Conservation (phyloP, 2,329 filamentous ascomycete genomes). For the Penicillium sp. region DNA sequence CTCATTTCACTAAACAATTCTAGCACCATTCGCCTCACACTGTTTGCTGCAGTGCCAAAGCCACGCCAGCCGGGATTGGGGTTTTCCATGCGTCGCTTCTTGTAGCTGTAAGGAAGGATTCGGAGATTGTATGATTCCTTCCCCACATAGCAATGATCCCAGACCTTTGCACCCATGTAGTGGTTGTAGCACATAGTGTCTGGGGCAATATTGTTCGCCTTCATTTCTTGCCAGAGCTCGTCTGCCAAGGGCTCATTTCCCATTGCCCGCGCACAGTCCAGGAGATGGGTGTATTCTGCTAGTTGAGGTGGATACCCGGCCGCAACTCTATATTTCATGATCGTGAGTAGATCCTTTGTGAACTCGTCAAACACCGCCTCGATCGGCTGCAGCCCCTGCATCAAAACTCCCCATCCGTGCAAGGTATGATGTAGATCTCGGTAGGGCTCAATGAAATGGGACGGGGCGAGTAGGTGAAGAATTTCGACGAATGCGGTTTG, state of each 20-base stretch:
- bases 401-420: slow-evolving; percentile 50
- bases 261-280: slow-evolving; percentile 54
- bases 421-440: slow-evolving; percentile 51
- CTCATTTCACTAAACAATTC: slow-evolving; percentile 53
- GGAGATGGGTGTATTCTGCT: slow-evolving; percentile 54
- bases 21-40: slow-evolving; percentile 39
- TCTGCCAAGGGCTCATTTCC: slow-evolving; percentile 48
- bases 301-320: slow-evolving; percentile 43
- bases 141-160: slow-evolving; percentile 46
- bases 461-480: slow-evolving; percentile 62
- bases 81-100: slow-evolving; percentile 25
- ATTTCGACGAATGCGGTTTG: slow-evolving; percentile 63
- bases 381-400: slow-evolving; percentile 45
- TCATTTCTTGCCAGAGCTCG: slow-evolving; percentile 44
- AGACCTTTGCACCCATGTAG: slow-evolving; percentile 54
- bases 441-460: slow-evolving; percentile 50
- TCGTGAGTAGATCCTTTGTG: slow-evolving; percentile 35
- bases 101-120: slow-evolving; percentile 34
- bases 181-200: slow-evolving; percentile 57
- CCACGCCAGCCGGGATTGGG: slow-evolving; percentile 29
- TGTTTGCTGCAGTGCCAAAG: slow-evolving; percentile 30
- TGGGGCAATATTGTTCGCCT: slow-evolving; percentile 38
- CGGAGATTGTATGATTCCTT: slow-evolving; percentile 42
- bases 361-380: slow-evolving; percentile 44
- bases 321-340: slow-evolving; percentile 41